phyloP scores from a whole-genome alignment of 2,329 filamentous ascomycete species.

The Dactylellina leptospora region DNA sequence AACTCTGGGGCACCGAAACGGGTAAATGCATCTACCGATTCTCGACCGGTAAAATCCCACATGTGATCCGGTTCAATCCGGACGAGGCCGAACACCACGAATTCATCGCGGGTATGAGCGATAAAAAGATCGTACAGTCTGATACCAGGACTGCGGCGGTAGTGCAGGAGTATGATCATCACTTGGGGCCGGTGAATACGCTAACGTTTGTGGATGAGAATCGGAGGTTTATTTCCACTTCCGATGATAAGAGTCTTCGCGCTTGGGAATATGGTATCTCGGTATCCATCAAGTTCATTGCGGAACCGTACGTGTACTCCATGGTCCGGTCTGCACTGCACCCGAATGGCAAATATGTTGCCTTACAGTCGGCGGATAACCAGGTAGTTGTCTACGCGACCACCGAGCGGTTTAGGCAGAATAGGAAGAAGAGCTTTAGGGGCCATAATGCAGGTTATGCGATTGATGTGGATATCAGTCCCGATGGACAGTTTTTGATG shows the following conservation, averaged over 20 bases:
- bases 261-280: slow-evolving; percentile 99
- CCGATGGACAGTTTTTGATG: slow-evolving; percentile 89
- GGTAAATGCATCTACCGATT: slow-evolving; percentile 88
- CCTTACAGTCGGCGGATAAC: slow-evolving; percentile 93
- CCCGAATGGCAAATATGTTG: slow-evolving; percentile 90
- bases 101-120: slow-evolving; percentile 94
- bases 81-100: slow-evolving; percentile 79
- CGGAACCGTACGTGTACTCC: slow-evolving; percentile 96
- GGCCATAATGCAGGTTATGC: slow-evolving; percentile 94
- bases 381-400: slow-evolving; percentile 95
- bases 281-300: slow-evolving; percentile 97
- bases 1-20: slow-evolving; percentile 97
- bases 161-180: slow-evolving; percentile 97
- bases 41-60: slow-evolving; percentile 91
- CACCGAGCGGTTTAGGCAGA: slow-evolving; percentile 95
- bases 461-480: slow-evolving; percentile 85
- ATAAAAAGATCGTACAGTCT: slow-evolving; percentile 99
- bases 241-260: slow-evolving; percentile 92
- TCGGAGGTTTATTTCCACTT: slow-evolving; percentile 95
- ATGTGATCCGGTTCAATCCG: slow-evolving; percentile 93
- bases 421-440: slow-evolving; percentile 94
- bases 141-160: slow-evolving; percentile 83
- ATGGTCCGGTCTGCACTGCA: slow-evolving; percentile 87
- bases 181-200: slow-evolving; percentile 96
- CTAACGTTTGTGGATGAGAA: slow-evolving; percentile 95